A percentile compares a stretch with the other conserved stretches of the same genome.
These are phyloP conservation scores for Sordaria brevicollis DNA, from an alignment of 495 filamentous ascomycete species.

Conservation along the genomic window DNA sequence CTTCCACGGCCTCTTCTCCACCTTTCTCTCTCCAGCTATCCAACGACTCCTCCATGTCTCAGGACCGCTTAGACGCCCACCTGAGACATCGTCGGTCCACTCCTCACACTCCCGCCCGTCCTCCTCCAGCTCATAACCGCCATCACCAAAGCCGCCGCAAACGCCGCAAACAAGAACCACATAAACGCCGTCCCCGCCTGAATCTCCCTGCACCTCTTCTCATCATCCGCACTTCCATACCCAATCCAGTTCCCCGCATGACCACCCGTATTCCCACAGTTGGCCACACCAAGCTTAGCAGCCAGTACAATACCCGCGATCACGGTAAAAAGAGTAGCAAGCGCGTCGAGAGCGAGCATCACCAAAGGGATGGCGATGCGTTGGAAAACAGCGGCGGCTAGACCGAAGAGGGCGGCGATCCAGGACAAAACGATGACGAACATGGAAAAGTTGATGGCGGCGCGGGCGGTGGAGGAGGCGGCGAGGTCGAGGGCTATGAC, in stretches of 20 bases:
- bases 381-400: slow-evolving; percentile 22
- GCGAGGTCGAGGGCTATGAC: slow-evolving; percentile 33
- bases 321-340: slow-evolving; percentile 33
- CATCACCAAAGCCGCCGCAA: slow-evolving; percentile 24
- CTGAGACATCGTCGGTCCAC: slow-evolving; percentile 36
- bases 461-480: slow-evolving; percentile 23
- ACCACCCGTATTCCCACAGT: slow-evolving; percentile 24
- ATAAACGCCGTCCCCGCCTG: slow-evolving; percentile 39
- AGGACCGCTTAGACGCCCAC: slow-evolving; percentile 26
- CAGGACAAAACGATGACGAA: slow-evolving; percentile 37
- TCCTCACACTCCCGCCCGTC: slow-evolving; percentile 29
- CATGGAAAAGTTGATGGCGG: slow-evolving; percentile 41
- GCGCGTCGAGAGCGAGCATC: slow-evolving; percentile 28
- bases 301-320: slow-evolving; percentile 36
- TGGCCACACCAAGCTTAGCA: slow-evolving; percentile 32
- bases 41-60: not conserved
- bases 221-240: slow-evolving; percentile 31
- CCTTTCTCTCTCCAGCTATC: too few species aligned
- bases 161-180: slow-evolving; percentile 38
- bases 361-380: slow-evolving; percentile 24
- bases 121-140: slow-evolving; percentile 27
- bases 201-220: slow-evolving; percentile 39
- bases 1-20: not conserved
- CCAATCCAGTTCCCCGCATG: slow-evolving; percentile 29
- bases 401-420: slow-evolving; percentile 28